phyloP scores from a whole-genome alignment of 2,329 filamentous ascomycete genomes.

The Xylaria sp. region DNA sequence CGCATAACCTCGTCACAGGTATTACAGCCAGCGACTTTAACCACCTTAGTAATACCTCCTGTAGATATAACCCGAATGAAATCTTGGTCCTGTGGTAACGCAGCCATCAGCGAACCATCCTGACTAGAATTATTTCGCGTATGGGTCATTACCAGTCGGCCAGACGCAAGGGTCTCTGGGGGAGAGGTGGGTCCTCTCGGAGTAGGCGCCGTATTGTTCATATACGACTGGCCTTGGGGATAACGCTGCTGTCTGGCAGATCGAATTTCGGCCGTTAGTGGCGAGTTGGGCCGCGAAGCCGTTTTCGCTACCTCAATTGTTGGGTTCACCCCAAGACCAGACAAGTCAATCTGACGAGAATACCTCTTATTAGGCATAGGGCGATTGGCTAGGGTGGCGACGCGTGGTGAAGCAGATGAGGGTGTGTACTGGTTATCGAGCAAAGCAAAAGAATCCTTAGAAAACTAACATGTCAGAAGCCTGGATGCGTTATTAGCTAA shows the following conservation, averaged over 20 bases:
- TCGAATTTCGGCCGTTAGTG: slow-evolving; percentile 64
- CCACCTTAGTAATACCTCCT: slow-evolving; percentile 87
- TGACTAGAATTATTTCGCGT: slow-evolving; percentile 82
- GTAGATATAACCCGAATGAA: slow-evolving; percentile 94
- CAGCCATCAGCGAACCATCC: slow-evolving; percentile 85
- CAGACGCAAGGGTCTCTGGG: slow-evolving; percentile 65
- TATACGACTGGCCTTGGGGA: slow-evolving; percentile 54
- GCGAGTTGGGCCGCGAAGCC: slow-evolving; percentile 73
- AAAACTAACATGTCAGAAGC: slow-evolving; percentile 16
- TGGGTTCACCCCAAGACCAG: slow-evolving; percentile 46
- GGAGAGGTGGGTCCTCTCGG: slow-evolving; percentile 65
- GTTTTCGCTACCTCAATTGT: slow-evolving; percentile 56
- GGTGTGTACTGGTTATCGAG: slow-evolving; percentile 71
- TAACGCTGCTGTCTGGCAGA: slow-evolving; percentile 60
- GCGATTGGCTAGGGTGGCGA: slow-evolving; percentile 59
- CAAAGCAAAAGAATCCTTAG: slow-evolving; percentile 82
- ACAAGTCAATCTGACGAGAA: slow-evolving; percentile 63
- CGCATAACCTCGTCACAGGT: slow-evolving; percentile 93
- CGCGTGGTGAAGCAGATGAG: slow-evolving; percentile 69
- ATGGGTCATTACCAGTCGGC: slow-evolving; percentile 69
- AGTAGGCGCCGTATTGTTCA: slow-evolving; percentile 55
- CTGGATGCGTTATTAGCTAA: background rate
- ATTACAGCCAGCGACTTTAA: slow-evolving; percentile 90
- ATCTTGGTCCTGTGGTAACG: slow-evolving; percentile 82
- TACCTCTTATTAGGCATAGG: slow-evolving; percentile 65